A percentile compares a stretch with the other conserved stretches of the same genome.
Evolutionary conservation across 164 flowering plant species (phyloP).

Genomic region (Vitis vinifera): ASM3070453v1 NC_081816.1:161001-161500

Average conservation of each 20-base stretch:
- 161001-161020: constrained; percentile 79
- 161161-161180: constrained; percentile 66
- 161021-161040: constrained; percentile 70
- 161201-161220: constrained; percentile 58
- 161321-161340: constrained; percentile 36
- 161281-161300: constrained; percentile 45
- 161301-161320: constrained; percentile 46
- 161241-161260: constrained; percentile 69
- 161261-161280: constrained; percentile 45
- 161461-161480: no score
- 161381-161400: constrained; percentile 9
- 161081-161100: constrained; percentile 72
- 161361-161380: constrained; percentile 15
- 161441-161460: no score
- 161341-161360: constrained; percentile 49
- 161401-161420: constrained; percentile 5
- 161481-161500: no score
- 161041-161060: constrained; percentile 51
- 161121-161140: constrained; percentile 39
- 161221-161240: constrained; percentile 76
- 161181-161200: constrained; percentile 73
- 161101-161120: constrained; percentile 69
- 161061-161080: constrained; percentile 54
- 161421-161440: constrained; percentile 4
- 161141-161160: constrained; percentile 79